Conservation (phyloP, 352 stramenopile genomes). For the Pythium dissotocum region DNA sequence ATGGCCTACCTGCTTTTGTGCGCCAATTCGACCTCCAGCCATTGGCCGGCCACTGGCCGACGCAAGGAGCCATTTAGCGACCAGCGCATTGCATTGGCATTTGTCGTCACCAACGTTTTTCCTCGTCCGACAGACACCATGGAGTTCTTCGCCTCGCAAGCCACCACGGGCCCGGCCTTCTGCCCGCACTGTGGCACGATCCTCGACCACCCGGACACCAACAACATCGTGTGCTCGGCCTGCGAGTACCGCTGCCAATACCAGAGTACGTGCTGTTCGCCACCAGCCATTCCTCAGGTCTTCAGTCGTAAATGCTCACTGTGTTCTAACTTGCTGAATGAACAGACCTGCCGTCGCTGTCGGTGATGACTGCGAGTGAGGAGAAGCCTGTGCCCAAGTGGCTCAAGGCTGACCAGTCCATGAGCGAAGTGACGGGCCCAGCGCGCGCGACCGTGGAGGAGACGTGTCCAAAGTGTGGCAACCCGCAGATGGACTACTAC, state of each 20-base stretch:
- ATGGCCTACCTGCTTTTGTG: slow-evolving; percentile 12
- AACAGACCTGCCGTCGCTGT: slow-evolving; percentile 77
- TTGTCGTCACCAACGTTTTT: neutral
- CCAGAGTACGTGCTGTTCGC: slow-evolving; percentile 44
- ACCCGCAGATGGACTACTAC: slow-evolving; percentile 98
- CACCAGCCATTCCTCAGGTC: neutral
- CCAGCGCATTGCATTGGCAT: slow-evolving; percentile 9
- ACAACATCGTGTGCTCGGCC: slow-evolving; percentile 85
- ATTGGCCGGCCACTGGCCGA: slow-evolving; percentile 26
- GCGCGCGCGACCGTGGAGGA: slow-evolving; percentile 96
- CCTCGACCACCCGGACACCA: slow-evolving; percentile 84
- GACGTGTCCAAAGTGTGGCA: slow-evolving; percentile 96
- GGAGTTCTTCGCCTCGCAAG: slow-evolving; percentile 73
- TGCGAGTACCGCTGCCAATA: slow-evolving; percentile 87
- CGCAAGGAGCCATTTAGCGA: slow-evolving; percentile 24
- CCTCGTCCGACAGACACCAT: slow-evolving; percentile 26
- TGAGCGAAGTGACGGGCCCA: slow-evolving; percentile 84
- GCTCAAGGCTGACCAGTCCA: slow-evolving; percentile 66
- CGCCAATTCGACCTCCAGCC: slow-evolving; percentile 15
- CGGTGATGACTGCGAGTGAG: slow-evolving; percentile 73
- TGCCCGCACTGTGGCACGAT: slow-evolving; percentile 89
- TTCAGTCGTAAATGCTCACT: neutral
- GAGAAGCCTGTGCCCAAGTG: slow-evolving; percentile 81
- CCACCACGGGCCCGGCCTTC: slow-evolving; percentile 77
- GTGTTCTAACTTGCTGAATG: neutral